Percentiles rank a stretch among this genome's conserved stretches.
Conservation (phyloP, 192 early-diverging fungal species). For the Mortierella claussenii region DNA sequence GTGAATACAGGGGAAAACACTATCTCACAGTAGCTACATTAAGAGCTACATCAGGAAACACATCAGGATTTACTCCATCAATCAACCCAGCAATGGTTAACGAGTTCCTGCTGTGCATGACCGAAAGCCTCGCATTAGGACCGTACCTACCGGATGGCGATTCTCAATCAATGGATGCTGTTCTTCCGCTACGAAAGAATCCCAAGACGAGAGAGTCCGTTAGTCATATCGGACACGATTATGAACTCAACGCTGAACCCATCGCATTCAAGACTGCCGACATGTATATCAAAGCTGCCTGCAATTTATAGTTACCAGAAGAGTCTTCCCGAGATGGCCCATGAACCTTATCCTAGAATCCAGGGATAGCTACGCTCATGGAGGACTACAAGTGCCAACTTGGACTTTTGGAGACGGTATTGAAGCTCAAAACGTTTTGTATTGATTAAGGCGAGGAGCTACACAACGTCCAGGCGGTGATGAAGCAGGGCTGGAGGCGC, state of each 20-base stretch:
- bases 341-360: not conserved
- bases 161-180: not conserved
- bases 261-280: not conserved
- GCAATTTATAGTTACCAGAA: not conserved
- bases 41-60: too few relatives aligned
- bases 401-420: not conserved
- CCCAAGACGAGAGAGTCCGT: not conserved
- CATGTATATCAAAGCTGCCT: not conserved
- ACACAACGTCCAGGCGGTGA: not conserved
- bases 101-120: constrained; percentile 5
- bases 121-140: not conserved
- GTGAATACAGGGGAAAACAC: too few relatives aligned
- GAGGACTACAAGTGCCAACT: not conserved
- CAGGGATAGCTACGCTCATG: not conserved
- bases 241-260: not conserved
- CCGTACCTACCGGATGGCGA: not conserved
- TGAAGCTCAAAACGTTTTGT: not conserved
- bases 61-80: too few relatives aligned
- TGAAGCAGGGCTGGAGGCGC: constrained; percentile 6
- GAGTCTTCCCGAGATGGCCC: not conserved
- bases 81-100: too few relatives aligned
- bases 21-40: too few relatives aligned
- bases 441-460: not conserved
- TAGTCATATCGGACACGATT: not conserved
- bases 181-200: not conserved